Conservation (phyloP, 2,329 filamentous ascomycete genomes). For the Ophiostoma sp. region DNA sequence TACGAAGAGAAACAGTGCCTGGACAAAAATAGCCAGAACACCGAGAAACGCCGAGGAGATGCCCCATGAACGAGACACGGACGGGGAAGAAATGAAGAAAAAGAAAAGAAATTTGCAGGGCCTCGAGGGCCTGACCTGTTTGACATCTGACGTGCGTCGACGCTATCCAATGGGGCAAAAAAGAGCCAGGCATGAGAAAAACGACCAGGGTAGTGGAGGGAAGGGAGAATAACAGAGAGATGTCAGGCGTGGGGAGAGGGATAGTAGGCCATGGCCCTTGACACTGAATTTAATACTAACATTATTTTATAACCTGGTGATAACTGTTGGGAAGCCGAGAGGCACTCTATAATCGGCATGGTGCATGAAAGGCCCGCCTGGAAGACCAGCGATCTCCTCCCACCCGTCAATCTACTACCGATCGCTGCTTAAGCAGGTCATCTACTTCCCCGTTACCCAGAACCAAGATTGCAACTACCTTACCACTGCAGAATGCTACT, state of each 20-base stretch:
- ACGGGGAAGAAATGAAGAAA: not conserved
- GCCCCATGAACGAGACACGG: too few species aligned
- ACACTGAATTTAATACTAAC: too few species aligned
- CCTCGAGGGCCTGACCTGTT: not conserved
- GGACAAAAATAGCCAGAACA: not conserved
- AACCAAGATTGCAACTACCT: not conserved
- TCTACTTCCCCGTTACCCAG: not conserved
- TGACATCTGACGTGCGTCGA: slow-evolving; percentile 9
- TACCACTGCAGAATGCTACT: not conserved
- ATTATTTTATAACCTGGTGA: not conserved
- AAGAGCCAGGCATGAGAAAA: not conserved
- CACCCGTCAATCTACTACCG: not conserved
- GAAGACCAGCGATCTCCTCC: not conserved
- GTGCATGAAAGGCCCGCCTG: not conserved
- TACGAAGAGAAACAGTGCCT: too few species aligned
- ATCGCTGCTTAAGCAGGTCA: not conserved
- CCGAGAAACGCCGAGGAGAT: not conserved
- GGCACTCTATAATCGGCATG: not conserved
- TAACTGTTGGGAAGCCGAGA: not conserved
- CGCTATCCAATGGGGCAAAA: not conserved
- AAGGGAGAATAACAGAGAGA: not conserved
- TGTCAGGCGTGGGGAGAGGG: not conserved
- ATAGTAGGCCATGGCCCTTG: not conserved
- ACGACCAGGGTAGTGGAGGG: not conserved
- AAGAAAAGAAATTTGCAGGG: not conserved